phyloP scores from a whole-genome alignment of 108 stramenopile genomes.

The Cylindrotheca closterium region DNA sequence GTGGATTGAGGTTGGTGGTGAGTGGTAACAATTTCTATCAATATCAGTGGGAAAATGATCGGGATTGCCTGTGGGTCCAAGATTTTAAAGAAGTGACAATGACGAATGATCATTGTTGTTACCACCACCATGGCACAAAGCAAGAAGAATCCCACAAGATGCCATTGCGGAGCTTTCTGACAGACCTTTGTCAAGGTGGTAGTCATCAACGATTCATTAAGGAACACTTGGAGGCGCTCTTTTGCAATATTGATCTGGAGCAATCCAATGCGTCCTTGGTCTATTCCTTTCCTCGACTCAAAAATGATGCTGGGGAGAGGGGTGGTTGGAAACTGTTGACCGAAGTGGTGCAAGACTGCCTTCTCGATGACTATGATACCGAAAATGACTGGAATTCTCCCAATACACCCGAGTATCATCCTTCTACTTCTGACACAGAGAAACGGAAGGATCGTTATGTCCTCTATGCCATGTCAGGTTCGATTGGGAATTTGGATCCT shows the following conservation, averaged over 20 bases:
- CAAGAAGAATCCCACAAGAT: background rate
- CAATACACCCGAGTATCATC: no score
- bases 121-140: no score
- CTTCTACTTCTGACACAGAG: background rate
- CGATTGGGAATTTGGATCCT: constrained; percentile 11
- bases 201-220: background rate
- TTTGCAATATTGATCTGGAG: background rate
- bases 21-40: constrained; percentile 9
- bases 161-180: background rate
- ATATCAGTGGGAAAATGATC: constrained; percentile 11
- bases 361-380: background rate
- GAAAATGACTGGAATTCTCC: background rate
- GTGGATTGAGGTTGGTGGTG: constrained; percentile 13
- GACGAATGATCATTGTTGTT: background rate
- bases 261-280: background rate
- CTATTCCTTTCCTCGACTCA: constrained; percentile 3
- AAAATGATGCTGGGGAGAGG: background rate
- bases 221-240: background rate
- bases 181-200: background rate
- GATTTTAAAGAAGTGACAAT: constrained; percentile 3
- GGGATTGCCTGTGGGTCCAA: constrained; percentile 19
- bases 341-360: background rate
- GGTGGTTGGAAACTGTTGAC: constrained; percentile 1
- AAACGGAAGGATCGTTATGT: background rate
- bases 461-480: constrained; percentile 20